Base-by-base conservation (phyloP, 306 rosid genomes). In the Lotus japonicus region DNA sequence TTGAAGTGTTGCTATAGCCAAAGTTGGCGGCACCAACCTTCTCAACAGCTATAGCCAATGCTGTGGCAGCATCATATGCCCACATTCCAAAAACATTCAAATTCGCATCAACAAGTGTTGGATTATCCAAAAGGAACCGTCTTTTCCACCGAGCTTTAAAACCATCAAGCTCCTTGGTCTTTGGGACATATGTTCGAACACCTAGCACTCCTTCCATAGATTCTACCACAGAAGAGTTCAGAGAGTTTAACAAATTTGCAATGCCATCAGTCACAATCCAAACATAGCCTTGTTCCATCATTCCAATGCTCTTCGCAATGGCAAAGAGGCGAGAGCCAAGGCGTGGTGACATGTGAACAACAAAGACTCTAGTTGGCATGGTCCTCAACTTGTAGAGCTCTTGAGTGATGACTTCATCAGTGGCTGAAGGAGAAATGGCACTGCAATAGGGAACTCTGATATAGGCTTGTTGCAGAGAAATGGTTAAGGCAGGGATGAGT, bases 191-290 rank as follows among this genome's bases (percentile, higher is more conserved):
- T 5, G 82, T 23, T 56, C 77, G 85, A 50, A 85, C 70, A 10
- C 89, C 89, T 17, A 90, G 15, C 0, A 81, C 86, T 4, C 96
- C 91, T 60, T 85, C 81, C 91, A 89, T 83, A 0, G 84, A 58
- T 19, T 78, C 44, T 7, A 53, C 48, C 8, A 64, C 76, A 1
- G 79, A 58, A 9, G 68, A 49, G 11, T 41, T 38, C 18, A 65
- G 5, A 1, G 82, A 52, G 13, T 18, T 55, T 33, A 84, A 68
- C 0, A 15, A 12, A 58, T 60, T 77, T 2, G 80, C 16, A 49
- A 84, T 18, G 6, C 68, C 75, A 71, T 54, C 63, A 0, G 87
- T 84, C 5, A 79, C 28, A 42, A 89, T 84, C 96, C 96, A 89
- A 68, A 67, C 85, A 64, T 66, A 86, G 0, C 85, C 84, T 60